Conservation (phyloP, 805 yeast genomes). For the Barnettozyma wickerhamii region DNA sequence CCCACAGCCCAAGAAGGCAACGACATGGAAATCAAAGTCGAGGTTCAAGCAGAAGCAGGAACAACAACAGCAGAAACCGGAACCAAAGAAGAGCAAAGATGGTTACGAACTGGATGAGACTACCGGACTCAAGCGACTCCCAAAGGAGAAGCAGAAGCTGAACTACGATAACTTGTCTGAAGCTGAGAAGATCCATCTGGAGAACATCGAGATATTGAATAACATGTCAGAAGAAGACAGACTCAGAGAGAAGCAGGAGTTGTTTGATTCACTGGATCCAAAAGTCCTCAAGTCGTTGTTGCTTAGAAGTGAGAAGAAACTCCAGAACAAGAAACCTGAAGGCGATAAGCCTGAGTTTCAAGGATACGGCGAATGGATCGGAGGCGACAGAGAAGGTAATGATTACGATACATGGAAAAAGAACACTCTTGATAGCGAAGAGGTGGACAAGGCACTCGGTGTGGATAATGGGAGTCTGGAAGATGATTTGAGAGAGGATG, state of each 20-base stretch:
- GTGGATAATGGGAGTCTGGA: slow-evolving; percentile 4
- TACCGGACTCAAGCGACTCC: slow-evolving; percentile 78
- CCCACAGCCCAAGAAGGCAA: slow-evolving; percentile 79
- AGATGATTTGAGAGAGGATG: slow-evolving; percentile 3
- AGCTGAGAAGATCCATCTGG: slow-evolving; percentile 70
- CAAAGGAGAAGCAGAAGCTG: slow-evolving; percentile 80
- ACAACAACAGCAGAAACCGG: slow-evolving; percentile 60
- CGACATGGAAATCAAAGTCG: slow-evolving; percentile 60
- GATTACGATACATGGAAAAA: slow-evolving; percentile 19
- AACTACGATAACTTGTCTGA: slow-evolving; percentile 40
- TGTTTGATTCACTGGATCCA: slow-evolving; percentile 66
- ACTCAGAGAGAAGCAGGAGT: slow-evolving; percentile 57
- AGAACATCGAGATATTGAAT: slow-evolving; percentile 59
- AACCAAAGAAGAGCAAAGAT: slow-evolving; percentile 39
- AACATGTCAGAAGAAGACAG: slow-evolving; percentile 66
- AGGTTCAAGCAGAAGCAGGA: slow-evolving; percentile 94
- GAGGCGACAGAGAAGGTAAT: slow-evolving; percentile 23
- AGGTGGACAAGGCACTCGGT: slow-evolving; percentile 20
- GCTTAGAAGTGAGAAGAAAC: slow-evolving; percentile 49
- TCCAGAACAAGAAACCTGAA: slow-evolving; percentile 8
- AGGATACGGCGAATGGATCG: slow-evolving; percentile 29
- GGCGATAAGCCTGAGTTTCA: slow-evolving; percentile 15
- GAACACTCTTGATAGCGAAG: slow-evolving; percentile 15
- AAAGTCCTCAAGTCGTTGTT: slow-evolving; percentile 55
- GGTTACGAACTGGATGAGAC: slow-evolving; percentile 84